Evolutionary conservation across 257 asterid species (phyloP).

Genomic region (Asclepias syriaca): DNA sequence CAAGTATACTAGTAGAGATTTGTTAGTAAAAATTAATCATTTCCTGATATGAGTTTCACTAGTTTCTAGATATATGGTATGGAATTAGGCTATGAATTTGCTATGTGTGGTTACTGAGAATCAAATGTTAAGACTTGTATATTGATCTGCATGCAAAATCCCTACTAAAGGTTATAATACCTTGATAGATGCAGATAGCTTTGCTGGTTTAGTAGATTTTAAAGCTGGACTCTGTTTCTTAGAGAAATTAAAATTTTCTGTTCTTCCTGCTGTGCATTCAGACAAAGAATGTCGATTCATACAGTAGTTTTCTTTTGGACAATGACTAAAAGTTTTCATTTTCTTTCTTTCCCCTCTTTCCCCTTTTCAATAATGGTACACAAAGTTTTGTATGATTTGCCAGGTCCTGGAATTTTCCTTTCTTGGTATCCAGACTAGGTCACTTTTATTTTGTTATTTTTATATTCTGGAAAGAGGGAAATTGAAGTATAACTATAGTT

Average conservation of each 20-base stretch:
- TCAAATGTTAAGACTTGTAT: neutral
- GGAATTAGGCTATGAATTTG: neutral
- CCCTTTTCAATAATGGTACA: neutral
- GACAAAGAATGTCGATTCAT: neutral
- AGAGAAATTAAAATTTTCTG: neutral
- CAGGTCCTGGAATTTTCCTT: neutral
- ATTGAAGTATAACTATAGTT: neutral
- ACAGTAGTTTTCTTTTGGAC: neutral
- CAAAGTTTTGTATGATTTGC: neutral
- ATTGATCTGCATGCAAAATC: neutral
- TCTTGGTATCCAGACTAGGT: neutral
- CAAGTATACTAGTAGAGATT: neutral
- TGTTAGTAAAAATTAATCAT: neutral
- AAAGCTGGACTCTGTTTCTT: neutral
- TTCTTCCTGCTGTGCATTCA: neutral
- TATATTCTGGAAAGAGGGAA: neutral
- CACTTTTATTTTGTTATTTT: neutral
- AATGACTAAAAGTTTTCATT: neutral
- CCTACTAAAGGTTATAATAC: neutral
- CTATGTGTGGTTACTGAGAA: neutral
- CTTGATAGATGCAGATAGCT: neutral
- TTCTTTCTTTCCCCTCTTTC: neutral
- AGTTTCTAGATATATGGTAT: neutral
- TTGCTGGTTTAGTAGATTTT: neutral
- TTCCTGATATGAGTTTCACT: neutral